Conservation (phyloP, 495 filamentous ascomycete species). For the Podospora fimiseda region DNA sequence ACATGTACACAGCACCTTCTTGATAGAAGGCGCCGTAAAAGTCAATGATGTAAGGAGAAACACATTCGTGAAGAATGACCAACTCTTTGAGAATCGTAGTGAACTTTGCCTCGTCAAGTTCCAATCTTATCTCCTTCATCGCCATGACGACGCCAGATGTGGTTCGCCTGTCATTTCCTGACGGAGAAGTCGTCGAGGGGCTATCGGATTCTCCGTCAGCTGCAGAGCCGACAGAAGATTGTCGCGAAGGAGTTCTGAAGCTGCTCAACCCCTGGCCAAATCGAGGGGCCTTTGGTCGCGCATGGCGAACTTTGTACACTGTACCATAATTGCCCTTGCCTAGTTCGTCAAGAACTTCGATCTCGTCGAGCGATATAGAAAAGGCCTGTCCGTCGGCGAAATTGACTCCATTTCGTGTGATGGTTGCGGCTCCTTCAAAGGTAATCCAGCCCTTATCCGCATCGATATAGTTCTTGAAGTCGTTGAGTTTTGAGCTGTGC, state of each 20-base stretch:
- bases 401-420: slow-evolving; percentile 82
- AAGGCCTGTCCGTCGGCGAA: slow-evolving; percentile 88
- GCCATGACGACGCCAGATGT: slow-evolving; percentile 81
- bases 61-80: slow-evolving; percentile 89
- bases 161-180: slow-evolving; percentile 16
- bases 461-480: slow-evolving; percentile 89
- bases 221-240: slow-evolving; percentile 25
- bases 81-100: slow-evolving; percentile 97
- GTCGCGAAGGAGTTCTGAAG: slow-evolving; percentile 40
- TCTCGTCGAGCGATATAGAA: slow-evolving; percentile 90
- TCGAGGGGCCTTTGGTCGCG: slow-evolving; percentile 67
- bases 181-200: slow-evolving; percentile 13
- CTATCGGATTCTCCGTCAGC: slow-evolving; percentile 25
- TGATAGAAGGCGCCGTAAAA: slow-evolving; percentile 99
- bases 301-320: slow-evolving; percentile 91
- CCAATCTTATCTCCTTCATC: slow-evolving; percentile 98
- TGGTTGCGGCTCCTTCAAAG: slow-evolving; percentile 87
- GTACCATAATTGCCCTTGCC: slow-evolving; percentile 99
- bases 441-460: slow-evolving; percentile 83
- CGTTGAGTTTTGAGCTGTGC: slow-evolving; percentile 68
- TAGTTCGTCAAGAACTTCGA: slow-evolving; percentile 89
- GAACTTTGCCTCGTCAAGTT: slow-evolving; percentile 94
- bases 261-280: slow-evolving; percentile 70
- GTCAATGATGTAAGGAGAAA: slow-evolving; percentile 93
- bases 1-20: slow-evolving; percentile 98